Evolutionary conservation across 1,284 basidiomycete species (phyloP), one percentile per base, ranked within the genome.

Genomic region (Trametes pubescens): DNA sequence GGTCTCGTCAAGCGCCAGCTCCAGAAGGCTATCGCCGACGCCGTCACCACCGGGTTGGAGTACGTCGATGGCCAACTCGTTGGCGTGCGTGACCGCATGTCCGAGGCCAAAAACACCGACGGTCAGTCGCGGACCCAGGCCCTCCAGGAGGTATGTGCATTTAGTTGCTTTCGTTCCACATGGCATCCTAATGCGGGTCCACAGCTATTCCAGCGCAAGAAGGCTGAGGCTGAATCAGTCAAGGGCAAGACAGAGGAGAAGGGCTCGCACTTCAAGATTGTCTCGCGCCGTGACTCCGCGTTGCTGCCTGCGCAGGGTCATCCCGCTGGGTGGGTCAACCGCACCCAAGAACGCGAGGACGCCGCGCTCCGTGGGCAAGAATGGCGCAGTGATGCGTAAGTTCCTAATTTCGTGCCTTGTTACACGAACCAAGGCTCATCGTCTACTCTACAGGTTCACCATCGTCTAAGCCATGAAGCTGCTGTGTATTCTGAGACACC

Each of bases 1-100:
- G 86, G 86, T 5, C 80, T 98, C 54, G 90, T 99, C 73, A 98
- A 98, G 87, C 90, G 87, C 76, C 94, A 96, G 76, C 89, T 99
- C 70, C 83, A 91, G 79, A 93, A 91, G 77, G 96, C 92, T 1
- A 84, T 98, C 58, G 81, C 86, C 67, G 89, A 88, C 64, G 91
- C 89, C 9, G 88, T 98, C 66, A 85, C 82, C 59, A 93, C 91
- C 13, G 94, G 87, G 2, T 82, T 99, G 65, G 94, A 95, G 77
- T 93, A 95, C 73, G 81, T 93, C 40, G 93, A 96, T 74, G 90
- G 90, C 26, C 93, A 97, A 80, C 86, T 99, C 26, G 90, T 93
- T n/a, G 82, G 82, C 21, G 91, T 95, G 34, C 82, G 90, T 21
- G 89, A 93, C 69, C 81, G 88, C 40, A 88, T 95, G 86, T 85